A percentile compares a stretch with the other conserved stretches of the same genome.
These are phyloP conservation scores for Mycena olivaceomarginata DNA, from an alignment of 768 basidiomycete genomes.

Conservation along the genomic window DNA sequence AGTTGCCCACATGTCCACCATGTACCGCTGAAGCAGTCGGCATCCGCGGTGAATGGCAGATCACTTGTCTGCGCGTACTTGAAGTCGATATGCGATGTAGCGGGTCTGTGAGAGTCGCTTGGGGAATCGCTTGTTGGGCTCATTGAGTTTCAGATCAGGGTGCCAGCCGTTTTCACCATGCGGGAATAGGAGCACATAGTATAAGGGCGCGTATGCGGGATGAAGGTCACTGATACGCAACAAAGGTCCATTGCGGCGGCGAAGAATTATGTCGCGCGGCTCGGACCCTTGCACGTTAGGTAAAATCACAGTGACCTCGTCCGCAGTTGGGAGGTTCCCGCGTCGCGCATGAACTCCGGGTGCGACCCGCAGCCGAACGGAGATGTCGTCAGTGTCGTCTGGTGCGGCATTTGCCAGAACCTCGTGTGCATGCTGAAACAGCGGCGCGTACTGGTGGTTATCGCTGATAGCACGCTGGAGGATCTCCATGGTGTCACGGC, in stretches of 20 bases:
- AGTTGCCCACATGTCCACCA: too few species aligned
- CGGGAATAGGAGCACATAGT: too few species aligned
- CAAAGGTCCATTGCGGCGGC: conserved; percentile 1
- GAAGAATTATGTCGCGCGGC: conserved; percentile 1
- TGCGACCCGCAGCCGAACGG: conserved; percentile 1
- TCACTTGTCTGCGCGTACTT: too few species aligned
- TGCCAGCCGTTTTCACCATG: too few species aligned
- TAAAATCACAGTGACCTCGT: conserved; percentile 10
- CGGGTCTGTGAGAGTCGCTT: too few species aligned
- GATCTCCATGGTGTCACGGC: background rate
- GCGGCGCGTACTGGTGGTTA: background rate
- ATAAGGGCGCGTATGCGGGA: background rate
- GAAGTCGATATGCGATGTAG: too few species aligned
- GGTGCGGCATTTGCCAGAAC: background rate
- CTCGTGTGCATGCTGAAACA: background rate
- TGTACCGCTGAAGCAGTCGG: too few species aligned
- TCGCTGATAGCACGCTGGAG: background rate
- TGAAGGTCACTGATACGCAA: conserved; percentile 12
- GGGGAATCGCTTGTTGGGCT: too few species aligned
- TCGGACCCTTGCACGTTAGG: background rate
- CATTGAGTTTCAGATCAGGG: too few species aligned
- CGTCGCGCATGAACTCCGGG: conserved; percentile 2
- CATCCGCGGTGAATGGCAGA: too few species aligned
- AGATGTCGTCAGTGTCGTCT: background rate
- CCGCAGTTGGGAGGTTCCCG: background rate